A percentile compares a stretch with the other conserved stretches of the same genome.
Conservation (phyloP, 106 monocot species). For the Xerophyta viscosa region DNA sequence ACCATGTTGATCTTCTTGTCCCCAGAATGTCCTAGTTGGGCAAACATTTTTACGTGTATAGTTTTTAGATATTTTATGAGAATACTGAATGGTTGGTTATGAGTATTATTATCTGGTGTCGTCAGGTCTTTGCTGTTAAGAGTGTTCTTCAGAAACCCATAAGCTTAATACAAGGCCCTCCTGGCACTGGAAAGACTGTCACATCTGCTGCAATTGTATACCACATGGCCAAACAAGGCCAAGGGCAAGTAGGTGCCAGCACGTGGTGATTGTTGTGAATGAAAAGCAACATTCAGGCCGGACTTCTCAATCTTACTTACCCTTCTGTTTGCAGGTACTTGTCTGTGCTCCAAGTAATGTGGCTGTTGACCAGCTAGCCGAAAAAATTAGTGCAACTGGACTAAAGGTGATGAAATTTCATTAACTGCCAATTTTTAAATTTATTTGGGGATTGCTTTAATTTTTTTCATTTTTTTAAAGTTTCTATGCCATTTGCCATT, state of each 20-base stretch:
- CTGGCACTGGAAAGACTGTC: constrained; percentile 98
- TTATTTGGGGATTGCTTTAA: too few species aligned
- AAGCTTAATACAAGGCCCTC: constrained; percentile 96
- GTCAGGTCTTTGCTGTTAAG: constrained; percentile 99
- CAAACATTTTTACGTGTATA: too few species aligned
- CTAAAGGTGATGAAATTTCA: constrained; percentile 54
- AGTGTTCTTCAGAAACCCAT: constrained; percentile 99
- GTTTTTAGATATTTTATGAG: too few species aligned
- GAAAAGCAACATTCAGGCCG: too few species aligned
- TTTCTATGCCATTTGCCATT: too few species aligned
- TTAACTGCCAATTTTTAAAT: too few species aligned
- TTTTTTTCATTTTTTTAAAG: too few species aligned
- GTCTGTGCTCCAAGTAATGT: constrained; percentile 99
- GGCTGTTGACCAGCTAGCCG: constrained; percentile 98
- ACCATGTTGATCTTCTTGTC: too few species aligned
- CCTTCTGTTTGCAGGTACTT: constrained; percentile 48
- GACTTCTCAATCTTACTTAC: constrained; percentile 3
- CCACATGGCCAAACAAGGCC: constrained; percentile 99
- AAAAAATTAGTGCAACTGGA: constrained; percentile 96
- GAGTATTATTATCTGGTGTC: not conserved
- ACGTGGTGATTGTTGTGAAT: too few species aligned
- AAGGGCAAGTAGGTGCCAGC: constrained; percentile 73
- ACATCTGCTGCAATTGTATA: constrained; percentile 99
- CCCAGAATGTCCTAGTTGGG: too few species aligned
- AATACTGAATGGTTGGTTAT: not conserved